Base-by-base conservation (phyloP, 1,139 yeast species). In the Taphrina confusa region DNA sequence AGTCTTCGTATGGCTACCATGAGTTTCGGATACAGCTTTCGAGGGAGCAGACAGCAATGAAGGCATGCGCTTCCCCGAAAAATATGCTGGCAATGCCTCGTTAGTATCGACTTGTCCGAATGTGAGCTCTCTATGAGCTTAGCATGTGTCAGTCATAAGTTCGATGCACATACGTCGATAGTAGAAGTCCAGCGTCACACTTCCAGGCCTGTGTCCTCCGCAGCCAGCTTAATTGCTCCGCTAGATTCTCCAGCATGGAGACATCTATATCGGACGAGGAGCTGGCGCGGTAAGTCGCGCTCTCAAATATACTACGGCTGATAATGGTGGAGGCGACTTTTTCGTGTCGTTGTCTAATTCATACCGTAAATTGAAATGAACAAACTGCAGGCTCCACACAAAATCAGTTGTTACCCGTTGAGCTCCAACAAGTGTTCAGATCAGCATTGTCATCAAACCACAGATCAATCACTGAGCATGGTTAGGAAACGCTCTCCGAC, bases 151-250 rank as follows among this genome's bases (percentile, higher is more conserved):
- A 22, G 9, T 2, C 4, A n/a, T 36, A 23, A n/a, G 22, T 1
- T 18, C 23, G 37, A n/a, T n/a, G n/a, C n/a, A n/a, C 34, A 8
- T 36, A 39, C 46, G 36, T 14, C 3, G 46, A 28, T 33, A 8
- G 37, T 27, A 31, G 34, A 4, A 8, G 25, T 1, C 11, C 40
- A 30, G 57, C 30, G 49, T 25, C 28, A 28, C 57, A 45, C 37
- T 45, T 40, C 22, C 23, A 28, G 3, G 57, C 25, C 25, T 39
- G 49, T n/a, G 31, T 16, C 25, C 33, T 28, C 36, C 42, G 25
- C 20, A 54, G 49, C 58, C 58, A 54, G 14, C 25, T 45, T 11
- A 54, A 34, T 16, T 54, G 58, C 23, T 54, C 51, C 20, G 39
- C 36, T 20, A 54, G 45, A 34, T 54, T 44, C n/a, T 31, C 37